Evolutionary conservation across 2,329 filamentous ascomycete genomes (phyloP), one percentile per base, ranked within the genome.

Genomic region (Neofusicoccum parvum): DNA sequence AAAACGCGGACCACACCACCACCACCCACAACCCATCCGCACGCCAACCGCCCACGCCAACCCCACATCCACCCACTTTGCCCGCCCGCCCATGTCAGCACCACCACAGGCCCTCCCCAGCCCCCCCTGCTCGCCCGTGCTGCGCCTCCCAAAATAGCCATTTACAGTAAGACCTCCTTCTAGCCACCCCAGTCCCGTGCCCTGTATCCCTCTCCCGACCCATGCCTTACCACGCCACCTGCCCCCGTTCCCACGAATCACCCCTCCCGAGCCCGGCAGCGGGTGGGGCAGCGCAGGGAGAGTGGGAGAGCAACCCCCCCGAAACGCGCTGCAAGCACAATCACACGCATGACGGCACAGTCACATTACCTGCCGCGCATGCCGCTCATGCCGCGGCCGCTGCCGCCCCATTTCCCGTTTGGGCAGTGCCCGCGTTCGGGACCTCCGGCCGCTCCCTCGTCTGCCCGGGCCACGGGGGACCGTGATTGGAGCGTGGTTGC

Each of bases 351-450:
- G 9, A 34, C 54, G 27, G 41, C 54, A 45, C 54, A 23, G 56
- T 59, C 56, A 59, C 41, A 48, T 59, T 59, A 59, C 56, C 41
- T 36, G 27, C 56, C 41, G 56, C 56, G 23, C 27, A 58, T 39
- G 53, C 56, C 41, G 15, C 32, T 32, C 54, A 43, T 43, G 39
- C 54, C 54, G 23, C 54, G 15, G 10, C 48, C 27, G 20, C 23
- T 14, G 5, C 48, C 27, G 5, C 23, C 27, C 34, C 34, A 37
- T 15, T 50, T n/a, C 50, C 32, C 41, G 7, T 46, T 48, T 20
- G 5, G 56, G 41, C 3, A 37, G 23, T 36, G 1, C 54, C 39
- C 15, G 39, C 39, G 23, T n/a, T 23, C n/a, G 11, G 20, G 23
- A 9, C 12, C 17, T 32, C 27, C 27, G 27, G 27, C 27, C 27